phyloP scores from a whole-genome alignment of 192 early-diverging fungal genomes.

The Coemansia javaensis region DNA sequence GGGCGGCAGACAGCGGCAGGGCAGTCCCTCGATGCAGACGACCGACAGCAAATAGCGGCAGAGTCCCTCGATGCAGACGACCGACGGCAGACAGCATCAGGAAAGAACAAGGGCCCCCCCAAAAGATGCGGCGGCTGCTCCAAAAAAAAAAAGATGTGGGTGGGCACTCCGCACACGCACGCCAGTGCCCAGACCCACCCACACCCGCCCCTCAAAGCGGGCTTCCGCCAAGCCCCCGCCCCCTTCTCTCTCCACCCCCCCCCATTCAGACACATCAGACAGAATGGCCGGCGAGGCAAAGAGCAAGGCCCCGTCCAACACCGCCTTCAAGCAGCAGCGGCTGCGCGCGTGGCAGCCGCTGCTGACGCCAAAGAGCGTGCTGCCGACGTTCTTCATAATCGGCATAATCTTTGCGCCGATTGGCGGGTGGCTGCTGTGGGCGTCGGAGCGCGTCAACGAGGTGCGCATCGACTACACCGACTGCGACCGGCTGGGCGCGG shows the following conservation, averaged over 20 bases:
- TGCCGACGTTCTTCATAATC: conserved; percentile 91
- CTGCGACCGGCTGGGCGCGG: conserved; percentile 53
- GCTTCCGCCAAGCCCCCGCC: too few relatives aligned
- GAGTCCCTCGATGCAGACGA: too few relatives aligned
- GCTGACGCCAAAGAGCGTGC: conserved; percentile 94
- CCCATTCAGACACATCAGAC: background rate
- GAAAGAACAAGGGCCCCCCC: too few relatives aligned
- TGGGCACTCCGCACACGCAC: too few relatives aligned
- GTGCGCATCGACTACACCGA: conserved; percentile 91
- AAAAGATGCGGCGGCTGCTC: too few relatives aligned
- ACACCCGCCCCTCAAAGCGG: too few relatives aligned
- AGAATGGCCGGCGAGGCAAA: conserved; percentile 39
- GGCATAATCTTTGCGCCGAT: conserved; percentile 95
- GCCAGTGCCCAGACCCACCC: too few relatives aligned
- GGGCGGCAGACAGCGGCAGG: too few relatives aligned
- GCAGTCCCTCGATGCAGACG: too few relatives aligned
- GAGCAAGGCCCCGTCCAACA: conserved; percentile 58
- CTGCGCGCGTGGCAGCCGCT: conserved; percentile 99
- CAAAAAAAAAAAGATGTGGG: too few relatives aligned
- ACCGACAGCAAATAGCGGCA: too few relatives aligned
- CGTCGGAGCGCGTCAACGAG: conserved; percentile 81
- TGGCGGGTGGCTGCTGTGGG: conserved; percentile 85
- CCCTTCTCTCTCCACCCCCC: background rate
- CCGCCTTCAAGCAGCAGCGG: conserved; percentile 98
- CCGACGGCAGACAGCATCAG: too few relatives aligned